Base-by-base conservation (phyloP, 2,329 filamentous ascomycete genomes). In the Trichoderma koningii region DNA sequence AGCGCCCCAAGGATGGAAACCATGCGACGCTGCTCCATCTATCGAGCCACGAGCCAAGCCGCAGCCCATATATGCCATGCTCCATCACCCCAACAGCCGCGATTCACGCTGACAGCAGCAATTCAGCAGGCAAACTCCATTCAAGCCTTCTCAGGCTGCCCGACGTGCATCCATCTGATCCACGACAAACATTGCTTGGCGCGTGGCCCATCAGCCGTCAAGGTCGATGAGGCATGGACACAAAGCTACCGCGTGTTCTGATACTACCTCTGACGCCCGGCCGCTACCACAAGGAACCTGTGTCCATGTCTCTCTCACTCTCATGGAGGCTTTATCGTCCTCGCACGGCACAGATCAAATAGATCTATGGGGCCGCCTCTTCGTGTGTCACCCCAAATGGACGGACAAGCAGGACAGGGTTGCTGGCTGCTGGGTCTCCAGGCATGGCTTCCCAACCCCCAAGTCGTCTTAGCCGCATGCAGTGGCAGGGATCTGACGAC, bases 401-500 rank as follows among this genome's bases (percentile, higher is more conserved):
- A 23, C 41, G 19, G 60, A 38, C 34, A 38, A 14, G 34, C 34
- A 38, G 34, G 34, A 38, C 34, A 38, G 34, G 34, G 34, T 38
- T 38, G 34, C 34, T 38, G 59, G 38, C 48, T 38, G 26, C 50
- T 44, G 47, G 48, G 23, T 44, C 48, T 19, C 34, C 34, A 30
- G 42, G 38, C 48, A 19, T 52, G 47, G 38, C n/a, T 21, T 51
- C 60, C 59, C 60, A 47, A 30, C 41, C 60, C 60, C 60, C 41
- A 23, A 63, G 60, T 45, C 26, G 60, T 45, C 53, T 50, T 63
- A 63, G 60, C 28, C 50, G 45, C 34, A 30, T 63, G 60, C 60
- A 63, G 19, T 23, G 10, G 60, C 60, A 63, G 60, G 60, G 60
- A 55, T 63, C 50, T n/a, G 48, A 48, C 48, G 23, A 53, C 26